Percentiles rank a stretch among this genome's conserved stretches.
Evolutionary conservation across 106 monocot species (phyloP).

Genomic region (Dioscorea dumetorum): DNA sequence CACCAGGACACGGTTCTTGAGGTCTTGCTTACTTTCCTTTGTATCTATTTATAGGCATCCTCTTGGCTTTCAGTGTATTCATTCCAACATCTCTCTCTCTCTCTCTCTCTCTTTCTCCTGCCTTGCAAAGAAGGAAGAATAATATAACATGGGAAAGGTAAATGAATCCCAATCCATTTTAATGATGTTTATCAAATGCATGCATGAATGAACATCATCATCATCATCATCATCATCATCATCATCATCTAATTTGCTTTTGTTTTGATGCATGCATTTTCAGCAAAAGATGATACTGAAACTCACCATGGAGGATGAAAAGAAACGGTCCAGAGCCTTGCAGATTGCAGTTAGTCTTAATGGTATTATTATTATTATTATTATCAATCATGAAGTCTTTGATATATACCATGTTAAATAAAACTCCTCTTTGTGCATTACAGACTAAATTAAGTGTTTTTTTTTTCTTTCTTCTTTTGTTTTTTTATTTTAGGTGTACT

Average conservation of each 20-base stretch:
- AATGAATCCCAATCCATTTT: too few relatives aligned
- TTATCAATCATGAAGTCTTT: background rate
- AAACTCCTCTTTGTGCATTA: background rate
- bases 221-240: too few relatives aligned
- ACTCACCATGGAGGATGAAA: background rate
- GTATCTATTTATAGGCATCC: too few relatives aligned
- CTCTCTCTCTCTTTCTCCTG: too few relatives aligned
- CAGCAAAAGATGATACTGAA: conserved; percentile 4
- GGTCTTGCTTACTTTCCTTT: too few relatives aligned
- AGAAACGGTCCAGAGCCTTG: background rate
- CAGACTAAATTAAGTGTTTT: background rate
- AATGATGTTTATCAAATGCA: background rate
- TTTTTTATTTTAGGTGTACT: background rate
- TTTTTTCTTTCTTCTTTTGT: background rate
- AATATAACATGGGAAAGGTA: too few relatives aligned
- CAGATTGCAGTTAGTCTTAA: background rate
- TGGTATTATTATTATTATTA: background rate
- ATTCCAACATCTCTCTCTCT: too few relatives aligned
- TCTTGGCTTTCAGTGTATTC: too few relatives aligned
- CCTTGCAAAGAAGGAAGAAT: too few relatives aligned
- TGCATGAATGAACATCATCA: background rate
- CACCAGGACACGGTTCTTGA: too few relatives aligned
- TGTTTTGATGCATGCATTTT: too few relatives aligned
- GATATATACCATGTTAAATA: background rate
- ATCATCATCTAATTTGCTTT: background rate